Base-by-base conservation (phyloP, 2,329 filamentous ascomycete genomes). In the Bretziella fagacearum region DNA sequence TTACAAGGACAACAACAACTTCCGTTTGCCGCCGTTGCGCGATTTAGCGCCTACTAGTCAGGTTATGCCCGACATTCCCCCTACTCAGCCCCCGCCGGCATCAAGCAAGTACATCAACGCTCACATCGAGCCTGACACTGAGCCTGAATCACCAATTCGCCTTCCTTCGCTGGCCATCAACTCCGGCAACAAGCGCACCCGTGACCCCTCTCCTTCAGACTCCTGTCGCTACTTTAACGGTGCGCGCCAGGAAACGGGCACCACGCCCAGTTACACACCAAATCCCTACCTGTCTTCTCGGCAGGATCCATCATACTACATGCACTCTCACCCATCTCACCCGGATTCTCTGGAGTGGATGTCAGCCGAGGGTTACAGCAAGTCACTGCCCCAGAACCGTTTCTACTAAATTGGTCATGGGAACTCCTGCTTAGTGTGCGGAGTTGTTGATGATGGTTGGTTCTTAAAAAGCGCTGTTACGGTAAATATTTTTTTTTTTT, bases 51-150 rank as follows among this genome's bases (percentile, higher is more conserved):
- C 22, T 15, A 48, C 17, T 15, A 23, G 29, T 2, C 26, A 41
- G 26, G 23, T 27, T 29, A 17, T 49, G 18, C 47, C 47, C 11
- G 32, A 41, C 25, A 49, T 49, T 17, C 25, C 32, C 33, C 47
- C 47, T 23, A 44, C 41, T 4, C 32, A 7, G 15, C 41, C 29
- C 17, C 46, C 7, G 15, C 20, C 37, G 5, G 8, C 39, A 10
- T 33, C 41, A 25, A 47, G 45, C n/a, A 39, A 29, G 6, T 27
- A 40, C 6, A 25, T 23, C 4, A 45, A 45, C 33, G n/a, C 33
- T 6, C 8, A 20, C 20, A 49, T 49, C 25, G 39, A 48, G 27
- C 20, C 39, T 17, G 41, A 49, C 20, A 43, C 25, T 8, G 41
- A 48, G 26, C 25, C 25, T 20, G 32, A 37, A 23, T n/a, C 44